Percentiles rank a stretch among this genome's conserved stretches.
Evolutionary conservation across 2,329 filamentous ascomycete species (phyloP).

Genomic region (Hypoxylon rubiginosum): DNA sequence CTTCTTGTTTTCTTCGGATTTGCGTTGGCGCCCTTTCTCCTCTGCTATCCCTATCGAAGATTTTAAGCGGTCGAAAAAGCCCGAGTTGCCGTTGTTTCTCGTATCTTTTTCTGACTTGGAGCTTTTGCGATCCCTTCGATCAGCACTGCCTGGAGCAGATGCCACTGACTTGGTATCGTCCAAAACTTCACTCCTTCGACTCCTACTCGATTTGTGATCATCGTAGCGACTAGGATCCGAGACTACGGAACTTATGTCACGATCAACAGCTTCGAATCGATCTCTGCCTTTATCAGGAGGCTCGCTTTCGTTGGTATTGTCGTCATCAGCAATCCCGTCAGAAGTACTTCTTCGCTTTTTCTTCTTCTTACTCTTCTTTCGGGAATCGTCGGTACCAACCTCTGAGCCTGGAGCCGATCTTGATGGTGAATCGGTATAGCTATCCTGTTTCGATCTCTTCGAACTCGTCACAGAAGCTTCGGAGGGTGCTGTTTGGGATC

Average conservation of each 20-base stretch:
- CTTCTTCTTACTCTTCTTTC: conserved; percentile 56
- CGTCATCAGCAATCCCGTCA: conserved; percentile 52
- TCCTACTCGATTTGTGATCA: conserved; percentile 54
- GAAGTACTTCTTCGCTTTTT: conserved; percentile 56
- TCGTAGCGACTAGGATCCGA: conserved; percentile 59
- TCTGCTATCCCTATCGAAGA: conserved; percentile 55
- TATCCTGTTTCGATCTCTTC: conserved; percentile 51
- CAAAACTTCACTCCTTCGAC: conserved; percentile 59
- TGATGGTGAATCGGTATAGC: conserved; percentile 40
- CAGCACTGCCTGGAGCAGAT: conserved; percentile 57
- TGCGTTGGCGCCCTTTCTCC: conserved; percentile 50
- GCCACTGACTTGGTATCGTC: conserved; percentile 63
- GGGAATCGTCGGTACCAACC: conserved; percentile 37
- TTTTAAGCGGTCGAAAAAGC: conserved; percentile 66
- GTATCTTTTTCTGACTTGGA: conserved; percentile 51
- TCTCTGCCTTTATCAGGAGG: conserved; percentile 57
- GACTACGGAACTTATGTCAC: conserved; percentile 64
- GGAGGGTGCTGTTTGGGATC: conserved; percentile 53
- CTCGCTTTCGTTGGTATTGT: conserved; percentile 55
- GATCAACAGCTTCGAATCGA: conserved; percentile 57
- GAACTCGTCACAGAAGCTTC: conserved; percentile 55
- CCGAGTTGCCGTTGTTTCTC: conserved; percentile 57
- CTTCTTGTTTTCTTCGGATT: conserved; percentile 58
- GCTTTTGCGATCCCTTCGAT: conserved; percentile 46
- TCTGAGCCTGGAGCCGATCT: conserved; percentile 35